A percentile compares a stretch with the other conserved stretches of the same genome.
Evolutionary conservation across 2,329 filamentous ascomycete species (phyloP).

Genomic region (Epichloe amarillans): DNA sequence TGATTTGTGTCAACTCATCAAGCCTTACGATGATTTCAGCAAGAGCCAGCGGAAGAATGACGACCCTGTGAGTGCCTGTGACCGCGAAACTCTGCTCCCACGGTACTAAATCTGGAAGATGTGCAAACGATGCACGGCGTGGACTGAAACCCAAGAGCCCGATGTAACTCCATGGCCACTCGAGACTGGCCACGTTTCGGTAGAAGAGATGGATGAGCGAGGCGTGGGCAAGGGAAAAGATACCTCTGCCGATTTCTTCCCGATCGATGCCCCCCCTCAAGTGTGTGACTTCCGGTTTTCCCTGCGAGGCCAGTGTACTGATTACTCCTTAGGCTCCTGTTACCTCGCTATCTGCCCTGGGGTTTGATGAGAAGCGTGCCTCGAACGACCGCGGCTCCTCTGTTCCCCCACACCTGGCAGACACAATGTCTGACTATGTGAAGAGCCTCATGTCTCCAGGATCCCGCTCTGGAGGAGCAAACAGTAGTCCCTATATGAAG

Average conservation of each 20-base stretch:
- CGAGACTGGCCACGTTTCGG: slow-evolving; percentile 20
- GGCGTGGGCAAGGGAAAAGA: slow-evolving; percentile 5
- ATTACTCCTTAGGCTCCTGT: slow-evolving; percentile 15
- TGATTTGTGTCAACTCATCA: slow-evolving; percentile 16
- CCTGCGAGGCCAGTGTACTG: background rate
- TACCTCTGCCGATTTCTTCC: slow-evolving; percentile 15
- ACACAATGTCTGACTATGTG: background rate
- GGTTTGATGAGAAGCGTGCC: slow-evolving; percentile 7
- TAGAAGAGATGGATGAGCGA: slow-evolving; percentile 15
- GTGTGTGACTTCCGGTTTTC: slow-evolving; percentile 6
- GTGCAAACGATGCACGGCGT: slow-evolving; percentile 22
- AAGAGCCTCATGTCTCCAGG: background rate
- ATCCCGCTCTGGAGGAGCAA: background rate
- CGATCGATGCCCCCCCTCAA: slow-evolving; percentile 7
- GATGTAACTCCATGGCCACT: slow-evolving; percentile 16
- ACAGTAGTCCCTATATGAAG: background rate
- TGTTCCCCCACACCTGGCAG: slow-evolving; percentile 1
- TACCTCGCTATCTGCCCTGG: slow-evolving; percentile 11
- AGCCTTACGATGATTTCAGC: slow-evolving; percentile 17
- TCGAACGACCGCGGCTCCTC: background rate
- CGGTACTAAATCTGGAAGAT: slow-evolving; percentile 11
- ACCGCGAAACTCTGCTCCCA: background rate
- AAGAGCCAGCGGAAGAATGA: slow-evolving; percentile 16
- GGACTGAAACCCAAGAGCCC: slow-evolving; percentile 23
- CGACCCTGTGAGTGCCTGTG: slow-evolving; percentile 15